Evolutionary conservation across 2,329 filamentous ascomycete species (phyloP), one percentile per base, ranked within the genome.

Genomic region (Colletotrichum sp.): DNA sequence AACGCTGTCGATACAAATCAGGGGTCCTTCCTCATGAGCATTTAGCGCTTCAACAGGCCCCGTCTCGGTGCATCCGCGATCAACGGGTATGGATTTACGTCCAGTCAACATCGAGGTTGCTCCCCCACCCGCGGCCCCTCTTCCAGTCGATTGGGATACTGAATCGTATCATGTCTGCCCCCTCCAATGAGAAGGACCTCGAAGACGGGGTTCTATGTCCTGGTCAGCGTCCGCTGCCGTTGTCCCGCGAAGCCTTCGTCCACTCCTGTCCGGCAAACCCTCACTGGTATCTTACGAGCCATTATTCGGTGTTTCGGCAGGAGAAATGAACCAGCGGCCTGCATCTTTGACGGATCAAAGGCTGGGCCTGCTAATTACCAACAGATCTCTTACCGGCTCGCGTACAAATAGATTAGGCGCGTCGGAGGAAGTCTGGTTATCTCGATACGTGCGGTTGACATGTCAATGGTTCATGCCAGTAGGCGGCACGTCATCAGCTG

Each of bases 51-150:
- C 76, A 21, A 68, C 65, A 66, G 69, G 69, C 76, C 69, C 69
- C 76, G 65, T 77, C 65, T 70, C 66, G 69, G 72, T 66, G 69
- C 76, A 77, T 77, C 73, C 69, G 76, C 76, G 76, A 77, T 73
- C 66, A 71, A 63, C 39, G 67, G 67, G 67, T 15, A 28, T 71
- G 52, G 21, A 28, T 64, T 49, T 32, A 44, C 52, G 26, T 65
- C 71, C 71, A 75, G 59, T 76, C 66, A 71, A 26, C 21, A 12
- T 67, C 52, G 7, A 39, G 30, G 16, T 13, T 26, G 44, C 44
- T 66, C 60, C 64, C 59, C 57, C 73, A 76, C 73, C 28, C 15
- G 59, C 57, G 59, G 73, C 39, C 57, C 73, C 55, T 73, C 64
- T 65, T 36, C 73, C 64, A 69, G 70, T 57, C 70, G 73, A 73